phyloP scores from a whole-genome alignment of 768 basidiomycete species.

The Hemileccinum impolitum region DNA sequence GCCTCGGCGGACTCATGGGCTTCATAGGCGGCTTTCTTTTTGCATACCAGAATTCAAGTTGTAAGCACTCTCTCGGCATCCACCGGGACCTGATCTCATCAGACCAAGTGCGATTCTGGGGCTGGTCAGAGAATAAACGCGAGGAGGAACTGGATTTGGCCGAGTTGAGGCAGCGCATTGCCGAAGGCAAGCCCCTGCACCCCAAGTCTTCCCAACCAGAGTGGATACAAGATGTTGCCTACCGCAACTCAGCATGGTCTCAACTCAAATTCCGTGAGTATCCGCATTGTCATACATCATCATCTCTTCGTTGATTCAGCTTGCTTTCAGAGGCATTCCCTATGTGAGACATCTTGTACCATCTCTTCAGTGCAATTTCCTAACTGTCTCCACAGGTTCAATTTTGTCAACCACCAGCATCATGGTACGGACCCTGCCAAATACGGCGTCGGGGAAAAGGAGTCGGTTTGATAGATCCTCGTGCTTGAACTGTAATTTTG shows the following conservation, averaged over 20 bases:
- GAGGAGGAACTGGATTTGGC: constrained; percentile 75
- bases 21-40: constrained; percentile 89
- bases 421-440: constrained; percentile 86
- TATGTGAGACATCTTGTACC: constrained; percentile 48
- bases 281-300: constrained; percentile 4
- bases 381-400: constrained; percentile 64
- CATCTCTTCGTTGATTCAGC: constrained; percentile 10
- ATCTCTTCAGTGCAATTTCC: not conserved
- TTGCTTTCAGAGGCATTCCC: constrained; percentile 59
- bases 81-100: constrained; percentile 11
- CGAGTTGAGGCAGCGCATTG: constrained; percentile 73
- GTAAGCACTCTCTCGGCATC: constrained; percentile 44
- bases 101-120: constrained; percentile 84
- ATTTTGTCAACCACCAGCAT: constrained; percentile 86
- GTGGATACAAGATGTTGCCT: constrained; percentile 86
- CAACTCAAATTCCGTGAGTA: constrained; percentile 86
- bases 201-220: constrained; percentile 77
- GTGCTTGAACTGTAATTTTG: constrained; percentile 8
- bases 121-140: constrained; percentile 84
- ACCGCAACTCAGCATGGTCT: constrained; percentile 88
- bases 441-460: constrained; percentile 49
- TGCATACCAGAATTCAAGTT: constrained; percentile 86
- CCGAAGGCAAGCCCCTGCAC: constrained; percentile 81
- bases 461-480: constrained; percentile 20
- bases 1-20: constrained; percentile 72